phyloP scores from a whole-genome alignment of 1,284 basidiomycete species.

The Stygiomarasmius scandens region DNA sequence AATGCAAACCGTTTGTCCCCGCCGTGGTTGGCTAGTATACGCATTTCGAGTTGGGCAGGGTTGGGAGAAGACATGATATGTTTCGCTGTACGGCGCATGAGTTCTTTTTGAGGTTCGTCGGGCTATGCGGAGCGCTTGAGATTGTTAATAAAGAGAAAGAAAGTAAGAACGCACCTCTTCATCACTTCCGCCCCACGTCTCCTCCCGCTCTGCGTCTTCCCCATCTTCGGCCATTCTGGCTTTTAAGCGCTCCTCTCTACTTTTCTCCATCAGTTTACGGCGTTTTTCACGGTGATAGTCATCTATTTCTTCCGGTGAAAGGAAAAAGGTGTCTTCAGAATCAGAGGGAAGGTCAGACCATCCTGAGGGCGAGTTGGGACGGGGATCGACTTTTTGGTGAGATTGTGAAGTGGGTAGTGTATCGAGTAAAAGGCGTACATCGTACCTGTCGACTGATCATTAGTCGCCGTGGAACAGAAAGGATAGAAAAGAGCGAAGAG shows the following conservation, averaged over 20 bases:
- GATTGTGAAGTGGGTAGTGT: conserved; percentile 32
- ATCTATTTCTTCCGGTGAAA: conserved; percentile 65
- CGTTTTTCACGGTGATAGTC: conserved; percentile 71
- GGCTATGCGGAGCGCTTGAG: conserved; percentile 48
- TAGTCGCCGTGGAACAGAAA: conserved; percentile 12
- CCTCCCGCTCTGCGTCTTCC: conserved; percentile 40
- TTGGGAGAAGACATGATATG: conserved; percentile 73
- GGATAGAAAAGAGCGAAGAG: conserved; percentile 17
- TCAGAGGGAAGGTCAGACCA: conserved; percentile 86
- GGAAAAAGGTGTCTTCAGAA: conserved; percentile 79
- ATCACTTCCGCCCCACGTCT: conserved; percentile 69
- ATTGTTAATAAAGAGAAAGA: background rate
- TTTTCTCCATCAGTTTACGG: conserved; percentile 58
- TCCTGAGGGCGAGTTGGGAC: conserved; percentile 53
- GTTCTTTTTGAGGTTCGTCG: conserved; percentile 57
- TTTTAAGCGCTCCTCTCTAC: conserved; percentile 63
- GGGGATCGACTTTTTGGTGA: background rate
- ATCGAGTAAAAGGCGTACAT: conserved; percentile 74
- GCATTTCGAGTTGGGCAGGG: conserved; percentile 77
- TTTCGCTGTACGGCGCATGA: conserved; percentile 77
- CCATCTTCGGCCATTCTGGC: conserved; percentile 54
- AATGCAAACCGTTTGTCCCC: conserved; percentile 75
- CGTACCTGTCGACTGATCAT: conserved; percentile 59
- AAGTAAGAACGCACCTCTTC: conserved; percentile 58
- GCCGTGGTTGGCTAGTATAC: conserved; percentile 86